These are phyloP conservation scores for Candida sp. DNA, from an alignment of 1,139 yeast genomes.

Conservation along the genomic window DNA sequence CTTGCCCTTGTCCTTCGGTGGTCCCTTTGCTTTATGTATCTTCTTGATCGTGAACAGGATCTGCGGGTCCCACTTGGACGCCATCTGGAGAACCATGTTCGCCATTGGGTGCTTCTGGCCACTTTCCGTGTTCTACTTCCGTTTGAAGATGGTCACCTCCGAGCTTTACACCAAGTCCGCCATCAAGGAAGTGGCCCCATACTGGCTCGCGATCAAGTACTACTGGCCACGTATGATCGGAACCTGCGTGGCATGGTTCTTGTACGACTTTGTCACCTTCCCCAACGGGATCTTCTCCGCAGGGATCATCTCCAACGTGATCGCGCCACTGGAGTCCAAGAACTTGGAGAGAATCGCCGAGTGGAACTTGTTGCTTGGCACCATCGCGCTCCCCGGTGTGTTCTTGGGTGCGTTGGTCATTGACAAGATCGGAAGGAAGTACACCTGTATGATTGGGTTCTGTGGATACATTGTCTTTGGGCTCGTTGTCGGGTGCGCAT, in stretches of 20 bases:
- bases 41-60: constrained; percentile 71
- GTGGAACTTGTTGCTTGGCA: constrained; percentile 50
- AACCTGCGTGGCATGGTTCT: constrained; percentile 52
- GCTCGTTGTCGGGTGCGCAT: constrained; percentile 51
- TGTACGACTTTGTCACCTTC: constrained; percentile 56
- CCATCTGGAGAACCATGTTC: constrained; percentile 76
- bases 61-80: constrained; percentile 52
- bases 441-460: constrained; percentile 51
- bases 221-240: constrained; percentile 52
- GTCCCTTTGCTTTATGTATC: constrained; percentile 73
- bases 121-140: constrained; percentile 69
- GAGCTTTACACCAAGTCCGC: constrained; percentile 52
- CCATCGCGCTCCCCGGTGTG: constrained; percentile 52
- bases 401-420: constrained; percentile 46
- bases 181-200: constrained; percentile 47
- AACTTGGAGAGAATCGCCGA: constrained; percentile 48
- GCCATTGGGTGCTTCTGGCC: constrained; percentile 84
- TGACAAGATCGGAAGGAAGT: constrained; percentile 49
- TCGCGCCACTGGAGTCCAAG: constrained; percentile 25
- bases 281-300: constrained; percentile 56
- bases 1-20: constrained; percentile 74
- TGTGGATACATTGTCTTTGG: constrained; percentile 51
- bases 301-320: constrained; percentile 45
- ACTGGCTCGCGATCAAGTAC: constrained; percentile 47
- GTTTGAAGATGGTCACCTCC: constrained; percentile 73